Evolutionary conservation across 768 basidiomycete species (phyloP), one percentile per base, ranked within the genome.

Genomic region (Clathrus columnatus): DNA sequence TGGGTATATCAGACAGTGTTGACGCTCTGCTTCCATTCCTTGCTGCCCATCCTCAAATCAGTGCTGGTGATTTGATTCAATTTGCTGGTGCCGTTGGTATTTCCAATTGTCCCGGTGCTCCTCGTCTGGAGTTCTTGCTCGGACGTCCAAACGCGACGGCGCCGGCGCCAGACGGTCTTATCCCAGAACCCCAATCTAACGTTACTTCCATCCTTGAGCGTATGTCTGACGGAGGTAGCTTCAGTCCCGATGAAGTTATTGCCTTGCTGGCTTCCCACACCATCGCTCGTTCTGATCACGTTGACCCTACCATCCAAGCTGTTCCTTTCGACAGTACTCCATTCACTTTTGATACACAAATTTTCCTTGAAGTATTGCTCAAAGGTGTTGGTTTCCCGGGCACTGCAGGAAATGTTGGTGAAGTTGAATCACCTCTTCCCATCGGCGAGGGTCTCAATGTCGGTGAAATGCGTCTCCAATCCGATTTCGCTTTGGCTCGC

Each of bases 341-440:
- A 24, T 46, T 56, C 50, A 53, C 44, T 24, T 61, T 62, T 57
- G 58, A 64, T 48, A 62, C 54, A 11, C 59, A 59, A 46, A 43
- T 62, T 48, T 67, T 61, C 52, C 61, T 66, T 51, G 64, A 66
- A 58, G 62, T 63, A 20, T 55, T 62, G 52, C 61, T 66, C 24
- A 56, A 57, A 23, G 63, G 64, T n/a, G 32, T 36, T 30, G 56
- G 54, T 18, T 65, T 63, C 58, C 58, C 61, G 44, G 73, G 75
- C 10, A 66, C 66, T 16, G 65, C 65, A 24, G 65, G 65, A n/a
- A 72, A 71, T 60, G 60, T 65, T 26, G 75, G 74, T 42, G 56
- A 57, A 36, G 54, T 48, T 27, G 28, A 28, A 26, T 55, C 54
- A 5, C 54, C 54, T 20, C 46, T 55, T 21, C 56, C 56, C 8